phyloP scores from a whole-genome alignment of 371 early-diverging fungal genomes.

The Phascolomyces articulosus region DNA sequence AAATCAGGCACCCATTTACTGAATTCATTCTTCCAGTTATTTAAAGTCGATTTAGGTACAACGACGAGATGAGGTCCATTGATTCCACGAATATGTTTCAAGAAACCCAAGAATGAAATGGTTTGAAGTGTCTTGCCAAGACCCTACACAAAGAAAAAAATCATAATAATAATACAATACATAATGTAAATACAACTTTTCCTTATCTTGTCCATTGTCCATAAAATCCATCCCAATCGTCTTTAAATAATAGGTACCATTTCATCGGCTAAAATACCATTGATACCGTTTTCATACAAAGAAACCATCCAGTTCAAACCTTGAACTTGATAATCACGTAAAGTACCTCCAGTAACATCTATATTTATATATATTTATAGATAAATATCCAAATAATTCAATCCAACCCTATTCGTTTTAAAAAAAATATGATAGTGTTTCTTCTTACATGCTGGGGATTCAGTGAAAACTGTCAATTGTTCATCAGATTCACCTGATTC shows the following conservation, averaged over 20 bases:
- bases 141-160: conserved; percentile 64
- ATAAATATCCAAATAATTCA: too few relatives aligned
- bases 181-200: not conserved
- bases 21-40: conserved; percentile 98
- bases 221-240: too few relatives aligned
- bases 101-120: conserved; percentile 94
- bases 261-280: conserved; percentile 99
- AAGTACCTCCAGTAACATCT: conserved; percentile 80
- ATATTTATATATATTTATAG: not conserved
- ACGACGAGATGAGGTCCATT: conserved; percentile 93
- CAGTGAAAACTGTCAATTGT: conserved; percentile 74
- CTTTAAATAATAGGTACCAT: conserved; percentile 72
- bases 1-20: conserved; percentile 93
- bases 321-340: conserved; percentile 97
- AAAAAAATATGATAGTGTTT: not conserved
- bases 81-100: conserved; percentile 80
- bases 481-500: conserved; percentile 68
- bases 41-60: conserved; percentile 97
- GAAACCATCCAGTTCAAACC: conserved; percentile 99
- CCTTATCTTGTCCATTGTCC: too few relatives aligned
- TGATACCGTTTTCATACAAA: conserved; percentile 96
- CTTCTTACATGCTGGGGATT: conserved; percentile 82
- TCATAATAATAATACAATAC: not conserved
- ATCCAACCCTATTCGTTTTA: too few relatives aligned
- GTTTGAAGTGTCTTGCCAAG: conserved; percentile 99